Percentiles rank a stretch among this genome's conserved stretches.
phyloP scores from a whole-genome alignment of 176 grass and related monocot species.

The Dactylis glomerata region DNA sequence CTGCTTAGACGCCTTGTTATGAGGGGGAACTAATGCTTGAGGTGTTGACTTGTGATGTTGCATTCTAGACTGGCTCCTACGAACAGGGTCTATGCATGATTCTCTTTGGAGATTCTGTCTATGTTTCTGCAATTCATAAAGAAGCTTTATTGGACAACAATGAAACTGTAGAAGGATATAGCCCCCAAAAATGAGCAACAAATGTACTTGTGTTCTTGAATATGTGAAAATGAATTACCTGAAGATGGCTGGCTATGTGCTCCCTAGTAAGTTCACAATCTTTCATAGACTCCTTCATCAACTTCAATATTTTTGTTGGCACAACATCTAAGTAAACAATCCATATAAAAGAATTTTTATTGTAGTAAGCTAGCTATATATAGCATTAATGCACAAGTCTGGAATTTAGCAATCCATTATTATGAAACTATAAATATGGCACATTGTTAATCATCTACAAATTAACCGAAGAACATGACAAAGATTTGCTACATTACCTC shows the following conservation, averaged over 20 bases:
- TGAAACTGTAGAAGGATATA: neutral
- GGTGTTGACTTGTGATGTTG: neutral
- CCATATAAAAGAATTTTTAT: neutral
- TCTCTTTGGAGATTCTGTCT: neutral
- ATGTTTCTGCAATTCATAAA: conserved; percentile 15
- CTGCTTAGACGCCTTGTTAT: neutral
- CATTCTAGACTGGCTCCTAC: neutral
- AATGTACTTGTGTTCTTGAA: neutral
- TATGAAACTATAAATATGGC: neutral
- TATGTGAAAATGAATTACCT: neutral
- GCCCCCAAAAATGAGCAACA: neutral
- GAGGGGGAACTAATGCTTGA: neutral
- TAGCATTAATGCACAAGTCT: neutral
- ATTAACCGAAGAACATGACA: neutral
- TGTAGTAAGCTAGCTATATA: neutral
- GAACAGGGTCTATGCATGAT: neutral
- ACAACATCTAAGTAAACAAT: conserved; percentile 1
- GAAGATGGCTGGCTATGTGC: conserved; percentile 43
- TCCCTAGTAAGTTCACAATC: conserved; percentile 27
- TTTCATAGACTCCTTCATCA: conserved; percentile 15
- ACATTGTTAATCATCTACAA: neutral
- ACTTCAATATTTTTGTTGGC: conserved; percentile 33
- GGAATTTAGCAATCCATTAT: neutral
- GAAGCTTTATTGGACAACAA: neutral
- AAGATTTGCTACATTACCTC: neutral